Evolutionary conservation across 1,284 basidiomycete genomes (phyloP).

Genomic region (Termitomyces sp.): DNA sequence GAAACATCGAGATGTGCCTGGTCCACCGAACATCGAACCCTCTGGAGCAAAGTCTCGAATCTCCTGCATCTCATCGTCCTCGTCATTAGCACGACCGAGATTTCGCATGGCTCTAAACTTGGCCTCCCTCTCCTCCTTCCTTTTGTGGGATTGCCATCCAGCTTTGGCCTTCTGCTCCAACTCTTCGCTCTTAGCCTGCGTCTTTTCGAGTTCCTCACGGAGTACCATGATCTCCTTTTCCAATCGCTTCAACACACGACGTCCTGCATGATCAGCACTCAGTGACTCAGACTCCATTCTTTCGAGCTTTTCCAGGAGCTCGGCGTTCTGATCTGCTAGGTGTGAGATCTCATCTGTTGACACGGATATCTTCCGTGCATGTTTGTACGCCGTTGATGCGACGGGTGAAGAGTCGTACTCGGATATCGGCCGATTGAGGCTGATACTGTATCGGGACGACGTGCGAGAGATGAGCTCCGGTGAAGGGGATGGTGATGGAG

Average conservation of each 20-base stretch:
- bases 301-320: slow-evolving; percentile 70
- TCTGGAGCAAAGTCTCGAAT: slow-evolving; percentile 62
- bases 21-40: slow-evolving; percentile 34
- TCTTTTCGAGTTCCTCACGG: slow-evolving; percentile 67
- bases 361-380: slow-evolving; percentile 54
- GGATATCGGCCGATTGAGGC: slow-evolving; percentile 21
- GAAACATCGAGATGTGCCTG: slow-evolving; percentile 22
- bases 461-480: slow-evolving; percentile 18
- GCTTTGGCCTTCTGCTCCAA: slow-evolving; percentile 58
- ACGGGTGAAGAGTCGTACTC: slow-evolving; percentile 23
- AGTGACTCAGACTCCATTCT: slow-evolving; percentile 67
- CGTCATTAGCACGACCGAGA: slow-evolving; percentile 20
- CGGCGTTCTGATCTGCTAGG: slow-evolving; percentile 77
- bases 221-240: slow-evolving; percentile 73
- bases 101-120: slow-evolving; percentile 43
- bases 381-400: slow-evolving; percentile 28
- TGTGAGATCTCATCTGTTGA: slow-evolving; percentile 63
- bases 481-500: slow-evolving; percentile 30
- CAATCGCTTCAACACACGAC: slow-evolving; percentile 61
- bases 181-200: slow-evolving; percentile 61
- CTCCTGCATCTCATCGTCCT: slow-evolving; percentile 21
- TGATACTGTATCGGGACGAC: slow-evolving; percentile 26
- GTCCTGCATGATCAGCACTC: slow-evolving; percentile 61
- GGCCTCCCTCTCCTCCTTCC: slow-evolving; percentile 53
- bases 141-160: slow-evolving; percentile 35